A percentile compares a stretch with the other conserved stretches of the same genome.
Conservation (phyloP, 306 rosid genomes). For the Lathyrus oleraceus region DNA sequence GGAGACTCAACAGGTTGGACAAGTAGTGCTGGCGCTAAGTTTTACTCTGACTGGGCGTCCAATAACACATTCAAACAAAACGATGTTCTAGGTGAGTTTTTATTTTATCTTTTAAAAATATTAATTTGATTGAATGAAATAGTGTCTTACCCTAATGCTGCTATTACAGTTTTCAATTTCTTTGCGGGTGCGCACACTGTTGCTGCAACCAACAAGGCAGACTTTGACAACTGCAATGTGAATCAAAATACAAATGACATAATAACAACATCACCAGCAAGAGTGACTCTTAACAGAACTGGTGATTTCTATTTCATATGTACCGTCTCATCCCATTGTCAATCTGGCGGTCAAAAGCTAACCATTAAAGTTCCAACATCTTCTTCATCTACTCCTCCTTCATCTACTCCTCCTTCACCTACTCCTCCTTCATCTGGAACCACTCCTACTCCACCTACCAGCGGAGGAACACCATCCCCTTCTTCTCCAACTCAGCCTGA, state of each 20-base stretch:
- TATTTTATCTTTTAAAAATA: too few relatives aligned
- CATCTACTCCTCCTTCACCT: slow-evolving; percentile 33
- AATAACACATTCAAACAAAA: slow-evolving; percentile 16
- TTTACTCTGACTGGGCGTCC: slow-evolving; percentile 45
- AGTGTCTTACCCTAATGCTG: neutral
- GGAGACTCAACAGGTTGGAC: slow-evolving; percentile 46
- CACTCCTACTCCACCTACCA: slow-evolving; percentile 6
- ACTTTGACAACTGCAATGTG: slow-evolving; percentile 31
- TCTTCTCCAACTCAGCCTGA: slow-evolving; percentile 16
- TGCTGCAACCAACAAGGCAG: slow-evolving; percentile 12
- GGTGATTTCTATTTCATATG: slow-evolving; percentile 44
- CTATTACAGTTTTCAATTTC: slow-evolving; percentile 35
- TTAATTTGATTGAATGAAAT: neutral
- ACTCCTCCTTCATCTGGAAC: slow-evolving; percentile 19
- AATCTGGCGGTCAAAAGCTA: slow-evolving; percentile 46
- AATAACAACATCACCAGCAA: neutral
- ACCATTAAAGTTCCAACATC: slow-evolving; percentile 18
- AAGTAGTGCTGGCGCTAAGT: neutral
- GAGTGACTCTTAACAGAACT: neutral
- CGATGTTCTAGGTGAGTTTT: slow-evolving; percentile 42
- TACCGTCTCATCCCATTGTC: slow-evolving; percentile 41
- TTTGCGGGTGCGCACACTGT: slow-evolving; percentile 9
- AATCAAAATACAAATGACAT: neutral
- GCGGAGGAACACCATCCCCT: slow-evolving; percentile 9
- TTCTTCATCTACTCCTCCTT: slow-evolving; percentile 20